phyloP scores from a whole-genome alignment of 306 rosid genomes.

The Cotoneaster glaucophyllus region DNA sequence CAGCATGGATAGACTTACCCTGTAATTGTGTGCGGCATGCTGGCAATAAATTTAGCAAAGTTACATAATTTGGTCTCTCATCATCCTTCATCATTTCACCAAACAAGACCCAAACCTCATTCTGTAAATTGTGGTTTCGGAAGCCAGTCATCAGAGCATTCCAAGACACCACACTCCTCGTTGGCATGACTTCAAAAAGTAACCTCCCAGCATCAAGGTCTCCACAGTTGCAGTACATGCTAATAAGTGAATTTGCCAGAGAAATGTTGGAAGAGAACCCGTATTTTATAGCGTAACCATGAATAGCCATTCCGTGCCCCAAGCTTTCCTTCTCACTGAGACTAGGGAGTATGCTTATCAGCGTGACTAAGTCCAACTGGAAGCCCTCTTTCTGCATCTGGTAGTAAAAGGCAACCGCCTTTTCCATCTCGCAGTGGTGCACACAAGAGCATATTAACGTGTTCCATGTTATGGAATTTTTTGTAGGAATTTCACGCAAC shows the following conservation, averaged over 20 bases:
- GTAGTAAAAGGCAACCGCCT: not conserved
- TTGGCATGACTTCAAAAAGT: slow-evolving; percentile 23
- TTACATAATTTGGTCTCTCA: slow-evolving; percentile 23
- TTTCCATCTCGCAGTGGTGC: slow-evolving; percentile 7
- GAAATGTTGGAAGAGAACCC: slow-evolving; percentile 17
- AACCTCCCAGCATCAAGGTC: slow-evolving; percentile 24
- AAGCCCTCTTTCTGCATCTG: slow-evolving; percentile 26
- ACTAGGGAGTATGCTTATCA: slow-evolving; percentile 25
- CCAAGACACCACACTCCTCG: slow-evolving; percentile 25
- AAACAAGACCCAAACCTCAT: slow-evolving; percentile 9
- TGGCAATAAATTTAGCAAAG: slow-evolving; percentile 25
- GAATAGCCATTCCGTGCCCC: slow-evolving; percentile 24
- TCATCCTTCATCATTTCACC: slow-evolving; percentile 12
- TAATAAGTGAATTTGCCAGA: slow-evolving; percentile 25
- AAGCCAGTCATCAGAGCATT: slow-evolving; percentile 34
- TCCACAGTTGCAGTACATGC: slow-evolving; percentile 30
- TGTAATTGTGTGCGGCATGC: slow-evolving; percentile 21
- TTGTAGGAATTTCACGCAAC: slow-evolving; percentile 3
- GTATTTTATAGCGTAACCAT: slow-evolving; percentile 19
- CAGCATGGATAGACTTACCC: slow-evolving; percentile 30
- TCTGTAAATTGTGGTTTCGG: slow-evolving; percentile 13
- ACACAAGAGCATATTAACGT: slow-evolving; percentile 21
- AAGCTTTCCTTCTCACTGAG: slow-evolving; percentile 2
- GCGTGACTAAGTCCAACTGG: slow-evolving; percentile 22
- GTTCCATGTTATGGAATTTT: slow-evolving; percentile 26